Evolutionary conservation across 805 yeast species (phyloP), one percentile per base, ranked within the genome.

Genomic region (Candida caryicola): DNA sequence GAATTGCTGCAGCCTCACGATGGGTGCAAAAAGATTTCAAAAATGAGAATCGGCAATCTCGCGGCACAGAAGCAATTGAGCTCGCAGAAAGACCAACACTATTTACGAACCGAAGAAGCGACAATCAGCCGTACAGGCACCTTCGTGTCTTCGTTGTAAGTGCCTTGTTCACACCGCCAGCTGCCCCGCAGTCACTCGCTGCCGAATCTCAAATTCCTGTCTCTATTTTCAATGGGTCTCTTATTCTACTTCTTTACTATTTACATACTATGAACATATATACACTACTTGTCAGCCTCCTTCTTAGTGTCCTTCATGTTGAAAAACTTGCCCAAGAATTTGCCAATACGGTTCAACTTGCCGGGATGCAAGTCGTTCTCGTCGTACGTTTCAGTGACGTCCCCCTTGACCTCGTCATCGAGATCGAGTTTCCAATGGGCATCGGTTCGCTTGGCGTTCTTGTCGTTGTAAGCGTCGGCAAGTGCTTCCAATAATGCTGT

Each of bases 401-500:
- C 12, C 3, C 33, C 34, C 29, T 43, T 40, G 5, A 44, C 31
- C n/a, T 50, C 49, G 18, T 58, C 59, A 4, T 60, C 67, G n/a
- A 54, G 28, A 33, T 64, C 68, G 17, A 55, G 43, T 35, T 62
- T 60, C 62, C 66, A 62, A 37, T 66, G 64, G 12, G 64, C 62
- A 53, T 78, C 81, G 9, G 81, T 69, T 46, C 95, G 71, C 49
- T 76, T 84, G 3, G 99, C 99, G 17, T 71, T 74, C 30, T 71
- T 70, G 59, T 93, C 99, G 41, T 85, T 79, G 34, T 84, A 76
- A 2, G 95, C 84, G 55, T 89, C 96, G 1, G 99, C 99, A 46
- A 93, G 73, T 0, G 96, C 96, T 59, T 93, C 99, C 53, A 95
- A 73, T 39, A 93, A 68, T 19, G 95, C 95, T 9, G 81, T 82